Percentiles rank a stretch among this genome's conserved stretches.
Evolutionary conservation across 2,329 filamentous ascomycete species (phyloP).

Genomic region (Cephalotrichum gorgonifer): DNA sequence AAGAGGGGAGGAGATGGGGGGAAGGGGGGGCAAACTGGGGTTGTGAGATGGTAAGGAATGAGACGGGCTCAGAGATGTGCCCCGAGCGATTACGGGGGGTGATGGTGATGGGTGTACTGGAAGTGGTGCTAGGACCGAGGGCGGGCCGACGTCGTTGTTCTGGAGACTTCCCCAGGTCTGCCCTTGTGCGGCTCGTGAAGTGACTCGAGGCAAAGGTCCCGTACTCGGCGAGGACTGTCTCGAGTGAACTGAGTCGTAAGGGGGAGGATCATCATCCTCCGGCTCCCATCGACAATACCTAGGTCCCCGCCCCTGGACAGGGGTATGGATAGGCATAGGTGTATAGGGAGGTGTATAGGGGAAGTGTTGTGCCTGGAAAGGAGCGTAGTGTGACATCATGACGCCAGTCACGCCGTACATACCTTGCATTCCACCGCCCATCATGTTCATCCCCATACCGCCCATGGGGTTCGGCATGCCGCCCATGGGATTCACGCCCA

Average conservation of each 20-base stretch:
- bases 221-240: slow-evolving; percentile 20
- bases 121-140: background rate
- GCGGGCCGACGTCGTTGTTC: background rate
- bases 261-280: background rate
- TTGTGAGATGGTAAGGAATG: background rate
- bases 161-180: background rate
- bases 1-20: background rate
- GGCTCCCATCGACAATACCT: background rate
- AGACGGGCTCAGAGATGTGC: background rate
- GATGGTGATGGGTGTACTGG: background rate
- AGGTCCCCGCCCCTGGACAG: background rate
- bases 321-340: no score
- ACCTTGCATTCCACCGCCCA: slow-evolving; percentile 36
- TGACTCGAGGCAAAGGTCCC: slow-evolving; percentile 17
- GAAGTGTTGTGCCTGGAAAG: no score
- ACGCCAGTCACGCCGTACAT: slow-evolving; percentile 24
- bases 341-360: no score
- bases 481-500: slow-evolving; percentile 27
- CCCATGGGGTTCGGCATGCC: slow-evolving; percentile 21
- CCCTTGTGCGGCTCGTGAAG: background rate
- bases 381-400: background rate
- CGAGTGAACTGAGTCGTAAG: background rate
- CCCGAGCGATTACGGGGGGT: background rate
- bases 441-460: slow-evolving; percentile 24
- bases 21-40: background rate